phyloP scores from a whole-genome alignment of 2,329 filamentous ascomycete species.

The Fusarium redolens region DNA sequence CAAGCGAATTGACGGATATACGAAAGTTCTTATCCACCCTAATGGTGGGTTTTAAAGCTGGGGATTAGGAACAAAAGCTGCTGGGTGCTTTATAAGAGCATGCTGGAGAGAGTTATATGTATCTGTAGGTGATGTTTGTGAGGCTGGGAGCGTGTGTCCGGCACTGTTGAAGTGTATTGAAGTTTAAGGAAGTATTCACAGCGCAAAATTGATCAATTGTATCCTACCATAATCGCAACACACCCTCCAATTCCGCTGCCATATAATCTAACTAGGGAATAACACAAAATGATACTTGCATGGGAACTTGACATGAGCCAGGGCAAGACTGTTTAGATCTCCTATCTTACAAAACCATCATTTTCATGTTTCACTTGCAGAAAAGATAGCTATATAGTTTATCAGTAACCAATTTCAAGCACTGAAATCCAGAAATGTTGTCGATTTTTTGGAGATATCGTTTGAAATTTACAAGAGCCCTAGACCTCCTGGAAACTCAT shows the following conservation, averaged over 20 bases:
- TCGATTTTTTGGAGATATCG: background rate
- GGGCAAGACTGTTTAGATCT: background rate
- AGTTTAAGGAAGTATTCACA: background rate
- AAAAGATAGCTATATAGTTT: background rate
- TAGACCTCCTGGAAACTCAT: background rate
- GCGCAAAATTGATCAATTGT: background rate
- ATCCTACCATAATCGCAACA: background rate
- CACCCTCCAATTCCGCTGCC: background rate
- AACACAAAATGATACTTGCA: background rate
- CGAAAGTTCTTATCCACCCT: constrained; percentile 75
- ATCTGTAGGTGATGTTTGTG: background rate
- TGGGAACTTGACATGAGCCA: background rate
- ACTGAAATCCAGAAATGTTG: background rate
- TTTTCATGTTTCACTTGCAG: background rate
- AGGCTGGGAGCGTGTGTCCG: background rate
- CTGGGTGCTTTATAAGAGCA: background rate
- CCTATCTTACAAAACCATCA: background rate
- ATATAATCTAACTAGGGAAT: background rate
- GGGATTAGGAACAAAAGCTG: background rate
- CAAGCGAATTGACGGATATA: constrained; percentile 73
- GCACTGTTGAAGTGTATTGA: background rate
- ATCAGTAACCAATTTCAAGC: too few species aligned
- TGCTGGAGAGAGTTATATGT: background rate
- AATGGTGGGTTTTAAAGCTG: constrained; percentile 59
- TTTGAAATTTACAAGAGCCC: background rate